phyloP scores from a whole-genome alignment of 257 asterid genomes.

The Solanum stenotomum region DNA sequence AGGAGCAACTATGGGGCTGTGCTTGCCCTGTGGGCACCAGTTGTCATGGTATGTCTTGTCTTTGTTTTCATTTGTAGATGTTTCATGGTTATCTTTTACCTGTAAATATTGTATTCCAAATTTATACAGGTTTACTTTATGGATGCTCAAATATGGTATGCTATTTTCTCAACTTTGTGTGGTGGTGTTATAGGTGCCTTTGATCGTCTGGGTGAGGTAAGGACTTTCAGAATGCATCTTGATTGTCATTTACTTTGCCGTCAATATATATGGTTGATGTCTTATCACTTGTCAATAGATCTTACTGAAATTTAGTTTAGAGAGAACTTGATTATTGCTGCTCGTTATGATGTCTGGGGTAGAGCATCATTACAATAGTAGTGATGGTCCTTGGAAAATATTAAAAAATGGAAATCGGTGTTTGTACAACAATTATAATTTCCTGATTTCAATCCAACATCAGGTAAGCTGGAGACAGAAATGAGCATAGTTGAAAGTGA shows the following conservation, averaged over 20 bases:
- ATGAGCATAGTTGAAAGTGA: neutral
- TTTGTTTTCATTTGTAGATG: conserved; percentile 5
- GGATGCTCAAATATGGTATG: conserved; percentile 96
- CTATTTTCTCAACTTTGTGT: conserved; percentile 69
- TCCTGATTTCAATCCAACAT: neutral
- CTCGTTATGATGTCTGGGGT: neutral
- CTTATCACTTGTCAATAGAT: neutral
- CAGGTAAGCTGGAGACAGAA: neutral
- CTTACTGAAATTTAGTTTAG: neutral
- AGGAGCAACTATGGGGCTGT: conserved; percentile 61
- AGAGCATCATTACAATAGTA: neutral
- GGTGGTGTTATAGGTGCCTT: conserved; percentile 95
- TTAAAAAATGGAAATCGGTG: neutral
- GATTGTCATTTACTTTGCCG: neutral
- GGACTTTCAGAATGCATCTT: neutral
- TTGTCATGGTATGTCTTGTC: conserved; percentile 54
- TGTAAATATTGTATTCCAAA: neutral
- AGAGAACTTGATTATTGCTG: neutral
- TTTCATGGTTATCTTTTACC: neutral
- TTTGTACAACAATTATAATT: neutral
- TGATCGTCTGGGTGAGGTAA: conserved; percentile 98
- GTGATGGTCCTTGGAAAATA: neutral
- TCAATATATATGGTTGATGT: neutral
- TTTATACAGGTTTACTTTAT: conserved; percentile 79
- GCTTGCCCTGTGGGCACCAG: conserved; percentile 76